Conservation (phyloP, 2,329 filamentous ascomycete genomes). For the Venturia oleaginea region DNA sequence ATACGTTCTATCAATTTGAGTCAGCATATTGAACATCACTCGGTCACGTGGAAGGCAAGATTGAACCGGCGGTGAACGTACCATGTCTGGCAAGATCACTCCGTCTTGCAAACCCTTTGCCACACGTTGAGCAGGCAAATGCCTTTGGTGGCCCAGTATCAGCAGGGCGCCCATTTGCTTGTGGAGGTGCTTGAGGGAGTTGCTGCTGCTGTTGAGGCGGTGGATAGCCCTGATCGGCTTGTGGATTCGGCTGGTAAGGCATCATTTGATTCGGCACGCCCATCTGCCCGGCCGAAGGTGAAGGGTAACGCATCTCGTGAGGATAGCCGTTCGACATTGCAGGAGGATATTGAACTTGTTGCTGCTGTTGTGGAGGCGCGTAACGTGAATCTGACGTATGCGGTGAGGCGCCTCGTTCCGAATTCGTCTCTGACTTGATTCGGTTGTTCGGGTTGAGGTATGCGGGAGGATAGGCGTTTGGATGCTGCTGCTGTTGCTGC, state of each 20-base stretch:
- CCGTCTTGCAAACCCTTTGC: slow-evolving; percentile 83
- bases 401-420: slow-evolving; percentile 48
- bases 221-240: slow-evolving; percentile 15
- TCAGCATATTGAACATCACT: not conserved
- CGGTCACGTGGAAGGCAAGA: not conserved
- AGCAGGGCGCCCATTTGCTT: slow-evolving; percentile 31
- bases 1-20: slow-evolving; percentile 65
- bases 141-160: slow-evolving; percentile 55
- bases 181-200: slow-evolving; percentile 22
- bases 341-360: slow-evolving; percentile 25
- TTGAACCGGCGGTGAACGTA: slow-evolving; percentile 41
- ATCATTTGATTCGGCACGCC: slow-evolving; percentile 45
- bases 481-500: slow-evolving; percentile 25
- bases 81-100: slow-evolving; percentile 93
- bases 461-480: slow-evolving; percentile 39
- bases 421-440: slow-evolving; percentile 50
- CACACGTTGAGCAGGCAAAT: slow-evolving; percentile 82
- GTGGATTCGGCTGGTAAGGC: slow-evolving; percentile 42
- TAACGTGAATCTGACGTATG: slow-evolving; percentile 47
- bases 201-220: slow-evolving; percentile 26
- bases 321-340: slow-evolving; percentile 41
- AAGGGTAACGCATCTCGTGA: slow-evolving; percentile 46
- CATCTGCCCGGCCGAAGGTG: slow-evolving; percentile 37
- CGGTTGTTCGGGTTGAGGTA: slow-evolving; percentile 34
- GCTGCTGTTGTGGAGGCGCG: slow-evolving; percentile 32